Conservation (phyloP, 305 asterid genomes). For the Striga hermonthica region DNA sequence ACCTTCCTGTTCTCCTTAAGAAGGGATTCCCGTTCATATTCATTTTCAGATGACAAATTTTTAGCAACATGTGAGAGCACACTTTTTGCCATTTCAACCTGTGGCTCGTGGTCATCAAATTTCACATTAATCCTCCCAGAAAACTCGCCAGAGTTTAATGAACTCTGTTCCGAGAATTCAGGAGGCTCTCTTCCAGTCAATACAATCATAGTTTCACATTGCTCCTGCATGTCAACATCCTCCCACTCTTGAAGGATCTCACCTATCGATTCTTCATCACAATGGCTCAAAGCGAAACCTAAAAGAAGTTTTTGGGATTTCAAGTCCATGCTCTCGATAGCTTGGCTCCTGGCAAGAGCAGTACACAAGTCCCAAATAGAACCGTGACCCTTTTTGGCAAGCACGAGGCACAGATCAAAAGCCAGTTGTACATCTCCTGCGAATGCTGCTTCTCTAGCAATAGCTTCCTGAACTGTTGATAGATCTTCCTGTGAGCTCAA, state of each 20-base stretch:
- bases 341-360: conserved; percentile 96
- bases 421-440: conserved; percentile 95
- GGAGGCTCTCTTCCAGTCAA: conserved; percentile 72
- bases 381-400: conserved; percentile 95
- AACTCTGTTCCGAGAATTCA: conserved; percentile 42
- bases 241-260: conserved; percentile 94
- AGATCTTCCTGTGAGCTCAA: conserved; percentile 81
- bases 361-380: conserved; percentile 95
- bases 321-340: conserved; percentile 78
- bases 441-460: conserved; percentile 99
- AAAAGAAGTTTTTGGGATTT: conserved; percentile 81
- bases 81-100: conserved; percentile 44
- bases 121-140: conserved; percentile 40
- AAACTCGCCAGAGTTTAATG: conserved; percentile 43
- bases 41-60: conserved; percentile 47
- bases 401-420: conserved; percentile 84
- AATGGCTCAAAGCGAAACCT: conserved; percentile 95
- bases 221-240: conserved; percentile 86
- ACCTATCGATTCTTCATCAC: conserved; percentile 92
- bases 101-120: conserved; percentile 50
- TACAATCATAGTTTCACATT: conserved; percentile 64
- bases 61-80: conserved; percentile 59
- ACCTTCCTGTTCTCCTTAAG: conserved; percentile 67
- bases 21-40: conserved; percentile 53
- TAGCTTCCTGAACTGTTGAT: conserved; percentile 91